phyloP scores from a whole-genome alignment of 805 yeast species.

The Saccharomycopsis fodiens region DNA sequence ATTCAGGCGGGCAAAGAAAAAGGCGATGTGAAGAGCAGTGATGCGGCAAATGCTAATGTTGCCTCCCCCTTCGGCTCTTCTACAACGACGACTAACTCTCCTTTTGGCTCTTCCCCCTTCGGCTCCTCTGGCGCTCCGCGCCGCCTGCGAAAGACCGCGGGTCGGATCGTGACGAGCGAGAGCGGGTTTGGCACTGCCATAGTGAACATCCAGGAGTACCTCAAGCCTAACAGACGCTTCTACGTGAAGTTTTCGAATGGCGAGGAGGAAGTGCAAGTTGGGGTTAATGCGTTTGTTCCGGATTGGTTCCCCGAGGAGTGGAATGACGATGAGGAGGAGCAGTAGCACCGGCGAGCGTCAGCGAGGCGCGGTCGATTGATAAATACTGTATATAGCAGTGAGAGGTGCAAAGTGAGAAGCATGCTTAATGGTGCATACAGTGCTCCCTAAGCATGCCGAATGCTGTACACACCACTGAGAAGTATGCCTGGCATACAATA shows the following conservation, averaged over 20 bases:
- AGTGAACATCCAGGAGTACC: constrained; percentile 11
- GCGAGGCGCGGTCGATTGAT: too few relatives aligned
- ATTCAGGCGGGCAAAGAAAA: constrained; percentile 1
- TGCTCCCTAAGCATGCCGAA: too few relatives aligned
- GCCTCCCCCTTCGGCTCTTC: too few relatives aligned
- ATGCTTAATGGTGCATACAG: too few relatives aligned
- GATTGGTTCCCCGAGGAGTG: constrained; percentile 65
- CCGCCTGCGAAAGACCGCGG: constrained; percentile 8
- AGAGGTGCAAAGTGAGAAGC: too few relatives aligned
- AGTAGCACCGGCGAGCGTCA: too few relatives aligned
- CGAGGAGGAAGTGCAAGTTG: constrained; percentile 26
- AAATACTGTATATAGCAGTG: too few relatives aligned
- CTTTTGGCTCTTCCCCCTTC: constrained; percentile 12
- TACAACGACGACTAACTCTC: too few relatives aligned
- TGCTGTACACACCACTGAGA: too few relatives aligned
- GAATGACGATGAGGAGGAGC: constrained; percentile 12
- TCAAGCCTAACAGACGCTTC: constrained; percentile 14
- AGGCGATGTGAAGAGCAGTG: background rate
- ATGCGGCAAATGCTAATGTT: too few relatives aligned
- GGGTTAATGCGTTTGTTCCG: constrained; percentile 50
- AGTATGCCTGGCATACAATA: too few relatives aligned
- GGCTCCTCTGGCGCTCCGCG: constrained; percentile 7
- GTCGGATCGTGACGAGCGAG: constrained; percentile 4
- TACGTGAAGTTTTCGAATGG: constrained; percentile 18
- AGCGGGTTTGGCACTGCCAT: constrained; percentile 12